A percentile compares a stretch with the other conserved stretches of the same genome.
Conservation (phyloP, 331 rosid species). For the Pyracantha coccinea region DNA sequence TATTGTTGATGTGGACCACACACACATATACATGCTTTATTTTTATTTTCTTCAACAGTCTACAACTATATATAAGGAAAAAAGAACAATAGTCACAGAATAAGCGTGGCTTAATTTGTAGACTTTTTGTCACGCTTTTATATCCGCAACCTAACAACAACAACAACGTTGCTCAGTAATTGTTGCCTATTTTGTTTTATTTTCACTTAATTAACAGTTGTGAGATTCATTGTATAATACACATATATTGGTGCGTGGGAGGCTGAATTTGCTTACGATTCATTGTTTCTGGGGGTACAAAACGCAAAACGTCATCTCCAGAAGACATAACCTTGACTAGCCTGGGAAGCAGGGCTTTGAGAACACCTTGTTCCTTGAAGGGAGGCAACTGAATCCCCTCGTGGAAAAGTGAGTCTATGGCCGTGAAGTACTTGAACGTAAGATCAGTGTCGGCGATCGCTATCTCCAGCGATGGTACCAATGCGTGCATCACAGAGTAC, state of each 20-base stretch:
- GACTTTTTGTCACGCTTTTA: neutral
- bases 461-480: constrained; percentile 36
- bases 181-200: neutral
- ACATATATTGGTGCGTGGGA: neutral
- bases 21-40: neutral
- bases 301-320: constrained; percentile 42
- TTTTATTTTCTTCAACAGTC: neutral
- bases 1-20: neutral
- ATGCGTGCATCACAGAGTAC: constrained; percentile 39
- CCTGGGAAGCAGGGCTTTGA: constrained; percentile 38
- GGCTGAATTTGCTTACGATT: constrained; percentile 26
- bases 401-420: constrained; percentile 54
- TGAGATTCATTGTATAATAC: neutral
- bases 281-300: constrained; percentile 51
- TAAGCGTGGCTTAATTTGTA: neutral
- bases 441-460: constrained; percentile 13
- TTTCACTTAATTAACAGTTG: neutral
- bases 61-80: neutral
- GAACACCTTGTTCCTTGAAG: constrained; percentile 2
- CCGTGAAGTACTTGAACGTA: constrained; percentile 48
- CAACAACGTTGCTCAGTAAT: neutral
- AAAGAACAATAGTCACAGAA: neutral
- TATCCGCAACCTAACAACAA: neutral
- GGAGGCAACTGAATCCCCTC: constrained; percentile 53
- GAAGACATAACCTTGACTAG: constrained; percentile 22